Conservation (phyloP, 108 stramenopile species). For the Bacterosira constricta region DNA sequence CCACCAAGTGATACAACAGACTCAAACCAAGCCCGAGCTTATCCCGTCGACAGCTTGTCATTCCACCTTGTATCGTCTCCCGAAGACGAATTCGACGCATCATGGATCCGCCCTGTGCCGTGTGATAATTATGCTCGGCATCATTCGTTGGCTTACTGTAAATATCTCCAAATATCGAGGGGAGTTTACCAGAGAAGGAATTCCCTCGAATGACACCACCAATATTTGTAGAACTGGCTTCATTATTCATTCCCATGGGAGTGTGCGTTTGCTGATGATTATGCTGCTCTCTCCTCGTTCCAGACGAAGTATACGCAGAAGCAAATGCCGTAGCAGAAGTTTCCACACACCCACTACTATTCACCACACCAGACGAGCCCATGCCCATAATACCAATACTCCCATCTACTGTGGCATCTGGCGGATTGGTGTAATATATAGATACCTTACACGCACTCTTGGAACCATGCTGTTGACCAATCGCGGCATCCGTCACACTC, state of each 20-base stretch:
- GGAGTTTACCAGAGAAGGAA: not conserved
- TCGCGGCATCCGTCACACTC: constrained; percentile 20
- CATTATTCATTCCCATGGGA: not conserved
- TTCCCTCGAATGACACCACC: not conserved
- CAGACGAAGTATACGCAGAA: not conserved
- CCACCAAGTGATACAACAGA: constrained; percentile 55
- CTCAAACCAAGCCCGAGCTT: constrained; percentile 52
- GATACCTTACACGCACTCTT: constrained; percentile 36
- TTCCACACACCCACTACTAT: not conserved
- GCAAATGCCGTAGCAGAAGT: constrained; percentile 14
- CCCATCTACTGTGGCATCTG: constrained; percentile 9
- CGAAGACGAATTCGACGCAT: constrained; percentile 32
- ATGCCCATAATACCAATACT: not conserved
- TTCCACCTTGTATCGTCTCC: constrained; percentile 36
- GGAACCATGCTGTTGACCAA: constrained; percentile 3
- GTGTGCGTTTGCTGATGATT: not conserved
- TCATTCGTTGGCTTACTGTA: constrained; percentile 5
- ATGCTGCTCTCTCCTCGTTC: not conserved
- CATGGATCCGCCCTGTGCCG: constrained; percentile 34
- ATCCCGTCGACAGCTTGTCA: constrained; percentile 44
- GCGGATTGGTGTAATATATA: constrained; percentile 40
- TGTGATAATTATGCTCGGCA: constrained; percentile 9
- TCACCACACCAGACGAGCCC: not conserved
- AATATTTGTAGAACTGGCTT: not conserved
- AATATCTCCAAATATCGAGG: not conserved